Evolutionary conservation across 371 early-diverging fungal genomes (phyloP).

Genomic region (Sporodiniella umbellata): DNA sequence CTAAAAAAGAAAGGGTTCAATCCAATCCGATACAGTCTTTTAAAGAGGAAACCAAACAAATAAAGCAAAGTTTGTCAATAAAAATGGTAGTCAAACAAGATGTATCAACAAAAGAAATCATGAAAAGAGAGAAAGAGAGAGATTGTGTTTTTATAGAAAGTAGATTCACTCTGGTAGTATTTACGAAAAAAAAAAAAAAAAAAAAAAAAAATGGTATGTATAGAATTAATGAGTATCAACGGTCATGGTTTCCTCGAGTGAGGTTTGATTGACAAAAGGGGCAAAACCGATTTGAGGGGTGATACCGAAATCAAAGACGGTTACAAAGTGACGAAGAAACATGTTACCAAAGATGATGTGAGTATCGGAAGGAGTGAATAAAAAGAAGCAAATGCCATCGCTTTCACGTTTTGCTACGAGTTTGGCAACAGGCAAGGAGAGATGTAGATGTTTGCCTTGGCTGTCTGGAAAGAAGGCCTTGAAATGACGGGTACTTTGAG

Average conservation of each 20-base stretch:
- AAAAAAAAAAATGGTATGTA: neutral
- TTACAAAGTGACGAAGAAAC: constrained; percentile 32
- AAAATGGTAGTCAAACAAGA: too few relatives aligned
- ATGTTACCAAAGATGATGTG: constrained; percentile 39
- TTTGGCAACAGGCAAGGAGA: constrained; percentile 12
- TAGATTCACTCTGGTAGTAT: too few relatives aligned
- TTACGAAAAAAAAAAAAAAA: neutral
- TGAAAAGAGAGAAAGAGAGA: too few relatives aligned
- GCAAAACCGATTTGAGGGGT: constrained; percentile 39
- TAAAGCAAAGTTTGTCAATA: too few relatives aligned
- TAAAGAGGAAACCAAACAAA: too few relatives aligned
- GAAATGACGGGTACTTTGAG: constrained; percentile 8
- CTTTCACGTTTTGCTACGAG: constrained; percentile 12
- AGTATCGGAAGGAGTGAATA: constrained; percentile 21
- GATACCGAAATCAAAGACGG: constrained; percentile 40
- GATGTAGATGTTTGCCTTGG: neutral
- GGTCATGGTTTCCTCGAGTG: too few relatives aligned
- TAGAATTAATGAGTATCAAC: too few relatives aligned
- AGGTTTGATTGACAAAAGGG: constrained; percentile 10
- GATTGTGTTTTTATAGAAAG: too few relatives aligned
- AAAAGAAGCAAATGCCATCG: constrained; percentile 25
- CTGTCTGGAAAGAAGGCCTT: constrained; percentile 20
- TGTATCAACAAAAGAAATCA: too few relatives aligned
- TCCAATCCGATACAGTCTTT: too few relatives aligned
- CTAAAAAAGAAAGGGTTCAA: too few relatives aligned